Evolutionary conservation across 1,284 basidiomycete species (phyloP).

Genomic region (Porodaedalea pini): DNA sequence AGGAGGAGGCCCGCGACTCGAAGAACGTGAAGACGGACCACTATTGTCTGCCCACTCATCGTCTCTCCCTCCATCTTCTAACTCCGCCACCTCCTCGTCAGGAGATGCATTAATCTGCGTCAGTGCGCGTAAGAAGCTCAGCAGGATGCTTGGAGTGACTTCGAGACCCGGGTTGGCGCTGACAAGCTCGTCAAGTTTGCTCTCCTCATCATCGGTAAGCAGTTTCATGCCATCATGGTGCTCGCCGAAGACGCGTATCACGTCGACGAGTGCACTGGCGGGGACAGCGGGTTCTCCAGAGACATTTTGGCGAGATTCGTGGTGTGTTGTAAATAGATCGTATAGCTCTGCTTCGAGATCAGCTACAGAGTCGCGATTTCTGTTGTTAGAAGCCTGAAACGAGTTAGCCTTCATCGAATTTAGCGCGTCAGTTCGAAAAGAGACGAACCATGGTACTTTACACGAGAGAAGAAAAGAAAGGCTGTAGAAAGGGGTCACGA

Average conservation of each 20-base stretch:
- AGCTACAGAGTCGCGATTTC: slow-evolving; percentile 44
- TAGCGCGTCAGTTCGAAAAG: neutral
- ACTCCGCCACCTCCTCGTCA: slow-evolving; percentile 26
- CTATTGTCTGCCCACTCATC: slow-evolving; percentile 26
- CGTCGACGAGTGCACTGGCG: slow-evolving; percentile 61
- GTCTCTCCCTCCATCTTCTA: slow-evolving; percentile 26
- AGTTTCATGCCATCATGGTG: slow-evolving; percentile 56
- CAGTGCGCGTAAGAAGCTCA: slow-evolving; percentile 61
- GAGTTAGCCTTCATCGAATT: neutral
- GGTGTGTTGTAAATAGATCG: slow-evolving; percentile 61
- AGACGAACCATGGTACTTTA: neutral
- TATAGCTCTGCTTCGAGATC: slow-evolving; percentile 66
- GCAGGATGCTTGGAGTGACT: slow-evolving; percentile 62
- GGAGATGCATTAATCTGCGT: slow-evolving; percentile 45
- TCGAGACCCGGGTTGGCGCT: slow-evolving; percentile 58
- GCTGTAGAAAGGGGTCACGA: neutral
- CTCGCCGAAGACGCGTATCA: slow-evolving; percentile 58
- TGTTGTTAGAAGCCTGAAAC: slow-evolving; percentile 18
- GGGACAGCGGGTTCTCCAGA: slow-evolving; percentile 59
- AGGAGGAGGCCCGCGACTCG: slow-evolving; percentile 43
- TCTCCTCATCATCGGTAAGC: slow-evolving; percentile 54
- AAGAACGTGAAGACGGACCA: slow-evolving; percentile 45
- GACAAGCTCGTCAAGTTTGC: slow-evolving; percentile 52
- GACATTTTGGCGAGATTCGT: slow-evolving; percentile 51
- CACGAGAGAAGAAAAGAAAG: neutral